A percentile compares a stretch with the other conserved stretches of the same genome.
Conservation (phyloP, 129 eudicot species). For the Pseudognaphalium luteoalbum region DNA sequence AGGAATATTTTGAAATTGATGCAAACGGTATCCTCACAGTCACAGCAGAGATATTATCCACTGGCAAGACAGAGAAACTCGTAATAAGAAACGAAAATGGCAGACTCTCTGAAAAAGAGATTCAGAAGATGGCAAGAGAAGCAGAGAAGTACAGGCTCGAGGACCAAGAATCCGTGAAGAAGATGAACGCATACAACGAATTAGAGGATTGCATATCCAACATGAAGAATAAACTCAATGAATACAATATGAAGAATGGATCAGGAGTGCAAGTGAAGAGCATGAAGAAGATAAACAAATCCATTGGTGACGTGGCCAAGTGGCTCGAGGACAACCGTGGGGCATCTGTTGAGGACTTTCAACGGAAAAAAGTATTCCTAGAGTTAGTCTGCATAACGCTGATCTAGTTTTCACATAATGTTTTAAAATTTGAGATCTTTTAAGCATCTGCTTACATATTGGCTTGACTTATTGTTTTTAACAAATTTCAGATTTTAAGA, state of each 20-base stretch:
- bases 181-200: constrained; percentile 6
- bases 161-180: constrained; percentile 21
- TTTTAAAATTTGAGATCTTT: too few relatives aligned
- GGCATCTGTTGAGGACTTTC: not conserved
- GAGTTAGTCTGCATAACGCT: not conserved
- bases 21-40: not conserved
- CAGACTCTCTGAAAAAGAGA: constrained; percentile 16
- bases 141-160: constrained; percentile 4
- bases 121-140: constrained; percentile 22
- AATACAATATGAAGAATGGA: not conserved
- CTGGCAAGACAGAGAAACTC: not conserved
- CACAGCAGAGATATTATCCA: not conserved
- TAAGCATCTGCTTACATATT: too few relatives aligned
- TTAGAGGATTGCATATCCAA: constrained; percentile 19
- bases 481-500: too few relatives aligned
- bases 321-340: constrained; percentile 11
- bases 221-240: constrained; percentile 14
- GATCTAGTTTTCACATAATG: not conserved
- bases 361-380: not conserved
- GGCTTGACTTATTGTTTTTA: too few relatives aligned
- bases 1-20: not conserved
- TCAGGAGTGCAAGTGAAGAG: not conserved
- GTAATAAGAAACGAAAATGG: not conserved
- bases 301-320: constrained; percentile 6
- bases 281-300: constrained; percentile 4